Percentiles rank a stretch among this genome's conserved stretches.
Conservation (phyloP, 192 early-diverging fungal genomes). For the Coemansia sp. region DNA sequence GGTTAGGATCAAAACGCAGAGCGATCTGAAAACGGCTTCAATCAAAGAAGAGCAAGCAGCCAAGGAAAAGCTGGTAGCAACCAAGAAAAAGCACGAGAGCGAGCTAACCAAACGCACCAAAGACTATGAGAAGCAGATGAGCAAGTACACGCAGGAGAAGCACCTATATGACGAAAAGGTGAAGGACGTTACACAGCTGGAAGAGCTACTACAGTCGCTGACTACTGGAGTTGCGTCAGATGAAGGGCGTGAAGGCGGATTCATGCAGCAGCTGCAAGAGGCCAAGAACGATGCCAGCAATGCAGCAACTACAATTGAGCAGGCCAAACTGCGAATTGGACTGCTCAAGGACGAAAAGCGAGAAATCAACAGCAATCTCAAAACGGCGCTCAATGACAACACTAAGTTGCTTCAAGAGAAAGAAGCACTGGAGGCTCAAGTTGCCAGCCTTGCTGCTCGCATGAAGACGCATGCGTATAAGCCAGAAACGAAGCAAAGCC, state of each 20-base stretch:
- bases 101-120: slow-evolving; percentile 33
- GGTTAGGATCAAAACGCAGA: slow-evolving; percentile 80
- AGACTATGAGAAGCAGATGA: slow-evolving; percentile 22
- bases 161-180: slow-evolving; percentile 45
- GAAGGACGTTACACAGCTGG: slow-evolving; percentile 51
- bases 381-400: slow-evolving; percentile 68
- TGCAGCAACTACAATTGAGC: slow-evolving; percentile 70
- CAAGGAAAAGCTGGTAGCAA: slow-evolving; percentile 26
- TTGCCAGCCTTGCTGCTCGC: slow-evolving; percentile 12
- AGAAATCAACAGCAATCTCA: slow-evolving; percentile 65
- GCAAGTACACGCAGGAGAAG: slow-evolving; percentile 40
- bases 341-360: slow-evolving; percentile 72
- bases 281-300: slow-evolving; percentile 64
- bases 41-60: slow-evolving; percentile 69
- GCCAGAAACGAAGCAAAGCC: slow-evolving; percentile 30
- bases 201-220: slow-evolving; percentile 88
- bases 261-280: slow-evolving; percentile 91
- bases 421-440: slow-evolving; percentile 22
- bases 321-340: slow-evolving; percentile 74
- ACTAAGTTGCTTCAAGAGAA: slow-evolving; percentile 55
- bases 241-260: slow-evolving; percentile 92
- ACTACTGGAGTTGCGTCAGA: slow-evolving; percentile 88
- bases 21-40: slow-evolving; percentile 72
- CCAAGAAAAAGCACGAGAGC: slow-evolving; percentile 31
- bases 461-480: slow-evolving; percentile 31